Evolutionary conservation across 2,329 filamentous ascomycete species (phyloP).

Genomic region (Ascochyta fabae): DNA sequence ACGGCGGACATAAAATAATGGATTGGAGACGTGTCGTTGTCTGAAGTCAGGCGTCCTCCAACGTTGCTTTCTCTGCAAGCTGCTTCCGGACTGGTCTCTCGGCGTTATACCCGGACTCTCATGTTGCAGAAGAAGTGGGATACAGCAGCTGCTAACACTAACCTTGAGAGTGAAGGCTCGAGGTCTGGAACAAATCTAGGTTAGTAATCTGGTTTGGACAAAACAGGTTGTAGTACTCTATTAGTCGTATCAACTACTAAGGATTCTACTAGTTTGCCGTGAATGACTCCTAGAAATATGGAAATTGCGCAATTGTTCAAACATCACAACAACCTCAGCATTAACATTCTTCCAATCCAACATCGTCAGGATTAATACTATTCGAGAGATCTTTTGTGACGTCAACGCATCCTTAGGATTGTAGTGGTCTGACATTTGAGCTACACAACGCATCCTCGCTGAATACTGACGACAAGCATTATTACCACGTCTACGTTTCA

Average conservation of each 20-base stretch:
- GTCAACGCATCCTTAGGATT: not conserved
- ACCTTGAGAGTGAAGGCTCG: no score
- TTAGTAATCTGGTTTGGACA: no score
- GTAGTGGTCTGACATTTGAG: not conserved
- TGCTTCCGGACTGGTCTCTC: constrained; percentile 7
- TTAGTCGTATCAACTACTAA: no score
- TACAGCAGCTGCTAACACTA: no score
- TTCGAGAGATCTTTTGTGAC: not conserved
- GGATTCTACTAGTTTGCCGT: no score
- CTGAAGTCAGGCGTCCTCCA: not conserved
- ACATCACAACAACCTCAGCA: no score
- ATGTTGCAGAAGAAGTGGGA: no score
- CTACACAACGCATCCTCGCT: not conserved
- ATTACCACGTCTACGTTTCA: not conserved
- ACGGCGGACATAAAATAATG: not conserved
- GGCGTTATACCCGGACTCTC: not conserved
- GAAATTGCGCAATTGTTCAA: no score
- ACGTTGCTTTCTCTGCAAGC: not conserved
- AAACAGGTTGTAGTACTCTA: no score
- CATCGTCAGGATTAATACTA: not conserved
- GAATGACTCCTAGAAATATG: no score
- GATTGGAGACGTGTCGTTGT: not conserved
- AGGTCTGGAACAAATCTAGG: no score
- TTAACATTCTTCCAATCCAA: no score
- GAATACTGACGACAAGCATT: not conserved